These are phyloP conservation scores for Hanseniaspora occidentalis DNA, from an alignment of 805 yeast species.

Conservation along the genomic window DNA sequence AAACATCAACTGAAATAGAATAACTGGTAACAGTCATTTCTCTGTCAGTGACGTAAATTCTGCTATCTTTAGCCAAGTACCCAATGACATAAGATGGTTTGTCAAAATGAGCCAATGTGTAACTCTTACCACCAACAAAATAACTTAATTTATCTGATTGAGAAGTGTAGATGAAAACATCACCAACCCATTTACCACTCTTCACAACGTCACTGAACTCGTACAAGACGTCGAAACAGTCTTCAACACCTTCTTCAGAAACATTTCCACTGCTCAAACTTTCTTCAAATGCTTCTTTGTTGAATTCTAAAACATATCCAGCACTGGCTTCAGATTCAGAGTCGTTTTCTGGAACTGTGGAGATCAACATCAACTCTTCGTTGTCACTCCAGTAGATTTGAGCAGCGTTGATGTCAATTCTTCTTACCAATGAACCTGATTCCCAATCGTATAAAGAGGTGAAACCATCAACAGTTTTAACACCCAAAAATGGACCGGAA, in stretches of 20 bases:
- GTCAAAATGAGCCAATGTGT: slow-evolving; percentile 87
- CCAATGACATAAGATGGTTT: slow-evolving; percentile 79
- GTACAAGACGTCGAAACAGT: slow-evolving; percentile 69
- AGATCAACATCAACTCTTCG: slow-evolving; percentile 75
- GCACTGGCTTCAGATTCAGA: slow-evolving; percentile 26
- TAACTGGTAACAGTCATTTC: slow-evolving; percentile 74
- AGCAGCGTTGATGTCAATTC: slow-evolving; percentile 74
- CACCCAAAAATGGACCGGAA: slow-evolving; percentile 82
- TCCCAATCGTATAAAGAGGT: slow-evolving; percentile 93
- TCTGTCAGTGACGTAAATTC: slow-evolving; percentile 83
- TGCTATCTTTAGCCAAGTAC: slow-evolving; percentile 81
- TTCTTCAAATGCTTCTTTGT: slow-evolving; percentile 51
- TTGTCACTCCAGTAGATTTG: slow-evolving; percentile 88
- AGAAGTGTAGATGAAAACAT: slow-evolving; percentile 88
- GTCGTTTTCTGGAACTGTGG: slow-evolving; percentile 37
- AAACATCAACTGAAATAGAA: slow-evolving; percentile 68
- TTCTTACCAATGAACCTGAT: slow-evolving; percentile 66
- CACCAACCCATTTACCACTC: slow-evolving; percentile 95
- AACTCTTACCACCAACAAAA: slow-evolving; percentile 86
- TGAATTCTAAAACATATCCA: slow-evolving; percentile 67
- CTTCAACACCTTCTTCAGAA: slow-evolving; percentile 82
- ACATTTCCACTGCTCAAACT: slow-evolving; percentile 45
- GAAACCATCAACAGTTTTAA: slow-evolving; percentile 64
- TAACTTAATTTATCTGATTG: slow-evolving; percentile 79
- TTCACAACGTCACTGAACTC: slow-evolving; percentile 73